Evolutionary conservation across 2,329 filamentous ascomycete genomes (phyloP), one percentile per base, ranked within the genome.

Genomic region (Stenocarpella maydis): DNA sequence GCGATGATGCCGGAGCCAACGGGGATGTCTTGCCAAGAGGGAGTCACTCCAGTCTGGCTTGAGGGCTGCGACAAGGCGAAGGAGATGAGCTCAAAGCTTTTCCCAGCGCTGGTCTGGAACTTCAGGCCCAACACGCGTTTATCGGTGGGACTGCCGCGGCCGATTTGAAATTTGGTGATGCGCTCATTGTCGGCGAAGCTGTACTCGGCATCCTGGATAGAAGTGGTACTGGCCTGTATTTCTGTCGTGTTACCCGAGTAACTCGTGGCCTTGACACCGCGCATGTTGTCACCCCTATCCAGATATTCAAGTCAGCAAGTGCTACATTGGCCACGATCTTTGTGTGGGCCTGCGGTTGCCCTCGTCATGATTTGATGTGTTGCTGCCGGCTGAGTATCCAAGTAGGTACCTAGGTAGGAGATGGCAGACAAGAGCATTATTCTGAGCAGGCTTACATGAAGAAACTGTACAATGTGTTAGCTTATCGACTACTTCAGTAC

Each of bases 1-100:
- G 61, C 71, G 8, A 73, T 41, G 0, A 73, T 72, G 3, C 65
- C 65, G 3, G 65, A 67, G 4, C 65, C 65, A 4, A 50, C 31
- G 1, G 53, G 26, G 10, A 67, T 55, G 7, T 67, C 65, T 2
- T 26, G 21, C 24, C 45, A 67, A 1, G 21, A 24, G 19, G 55
- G 55, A 4, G n/a, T n/a, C n/a, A n/a, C n/a, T n/a, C 39, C 55
- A 1, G 24, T 47, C n/a, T 17, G 55, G 31, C 0, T 61, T n/a
- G n/a, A 17, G 41, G 55, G 55, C 1, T 9, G 24, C 21, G 24
- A 37, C 15, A 49, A 50, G 31, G 2, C 52, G 17, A 3, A 0
- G 19, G n/a, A 28, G 26, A 60, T n/a, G 17, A 58, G 15, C 3
- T 49, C 28, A 31, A 49, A 67, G 7, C 15, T 43, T 7, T 67